Evolutionary conservation across 2,329 filamentous ascomycete genomes (phyloP), one percentile per base, ranked within the genome.

Genomic region (Colletotrichum liriopes): DNA sequence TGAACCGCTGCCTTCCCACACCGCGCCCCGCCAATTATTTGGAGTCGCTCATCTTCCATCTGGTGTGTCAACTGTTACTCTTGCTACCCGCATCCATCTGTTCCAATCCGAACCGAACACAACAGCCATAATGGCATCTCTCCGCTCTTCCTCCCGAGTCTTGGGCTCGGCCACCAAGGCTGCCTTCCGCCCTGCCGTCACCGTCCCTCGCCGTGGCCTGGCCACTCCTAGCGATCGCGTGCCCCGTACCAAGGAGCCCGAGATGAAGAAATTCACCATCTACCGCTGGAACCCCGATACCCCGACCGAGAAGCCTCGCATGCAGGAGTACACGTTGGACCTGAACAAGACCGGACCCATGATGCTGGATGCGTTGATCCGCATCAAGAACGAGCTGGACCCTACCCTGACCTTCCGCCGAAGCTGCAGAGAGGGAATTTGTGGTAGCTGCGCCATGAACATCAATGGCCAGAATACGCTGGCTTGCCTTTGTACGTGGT

Each of bases 341-440:
- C 86, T 99, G 78, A 98, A 98, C 89, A 98, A 98, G 93, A 99
- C 96, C 52, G 96, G 96, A 41, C 96, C 96, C 77, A 99, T 99
- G 96, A 92, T 99, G 86, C 86, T 99, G 79, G 96, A 99, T 84
- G 96, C 96, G 68, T 87, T 99, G 79, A 96, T 99, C 83, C 90
- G 96, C 79, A 98, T 99, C 86, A 99, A 99, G 93, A 99, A 99
- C 85, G 96, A 99, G 90, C 85, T 97, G 75, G 96, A 99, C 84
- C 95, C 96, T 63, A 98, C 96, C 56, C 86, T 99, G 80, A 98
- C 96, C 66, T 99, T 99, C 89, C 91, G 96, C 82, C 87, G 96
- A 84, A 97, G 94, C 84, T 99, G 96, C 87, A 90, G 96, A 86
- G 96, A 99, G 90, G 96, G 96, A 78, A 99, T 99, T 80, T 99